Conservation (phyloP, 352 stramenopile species). For the Thalassiosira livingstoniorum region DNA sequence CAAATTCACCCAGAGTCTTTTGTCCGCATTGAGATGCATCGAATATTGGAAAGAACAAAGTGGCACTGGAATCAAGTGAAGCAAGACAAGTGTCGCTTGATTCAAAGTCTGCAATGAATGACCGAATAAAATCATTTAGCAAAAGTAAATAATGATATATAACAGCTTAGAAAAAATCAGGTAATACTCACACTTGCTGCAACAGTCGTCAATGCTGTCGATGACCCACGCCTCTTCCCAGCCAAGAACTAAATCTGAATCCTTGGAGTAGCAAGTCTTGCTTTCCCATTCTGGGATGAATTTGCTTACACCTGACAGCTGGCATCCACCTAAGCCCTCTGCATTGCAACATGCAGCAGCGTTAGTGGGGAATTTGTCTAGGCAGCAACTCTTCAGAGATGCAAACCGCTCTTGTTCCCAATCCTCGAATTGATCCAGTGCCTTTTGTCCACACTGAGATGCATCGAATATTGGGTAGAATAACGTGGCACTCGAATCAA, state of each 20-base stretch:
- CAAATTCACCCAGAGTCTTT: slow-evolving; percentile 1
- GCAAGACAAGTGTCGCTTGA: too few relatives aligned
- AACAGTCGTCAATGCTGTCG: neutral
- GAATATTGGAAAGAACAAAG: slow-evolving; percentile 7
- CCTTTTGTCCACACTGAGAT: neutral
- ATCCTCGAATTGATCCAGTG: slow-evolving; percentile 1
- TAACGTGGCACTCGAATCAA: too few relatives aligned
- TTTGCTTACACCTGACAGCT: neutral
- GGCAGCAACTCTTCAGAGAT: slow-evolving; percentile 13
- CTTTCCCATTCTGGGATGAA: neutral
- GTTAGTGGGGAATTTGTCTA: neutral
- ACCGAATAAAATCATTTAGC: neutral
- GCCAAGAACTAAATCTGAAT: neutral
- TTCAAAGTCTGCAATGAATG: neutral
- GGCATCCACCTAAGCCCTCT: slow-evolving; percentile 12
- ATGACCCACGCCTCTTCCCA: neutral
- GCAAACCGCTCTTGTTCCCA: neutral
- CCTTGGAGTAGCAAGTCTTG: neutral
- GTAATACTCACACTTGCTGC: too few relatives aligned
- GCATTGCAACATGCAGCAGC: slow-evolving; percentile 2
- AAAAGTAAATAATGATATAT: too few relatives aligned
- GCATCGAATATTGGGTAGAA: slow-evolving; percentile 2
- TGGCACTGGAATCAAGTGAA: too few relatives aligned
- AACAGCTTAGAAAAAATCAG: neutral
- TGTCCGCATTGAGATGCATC: neutral